Percentiles rank a stretch among this genome's conserved stretches.
phyloP scores from a whole-genome alignment of 2,329 filamentous ascomycete genomes.

The Epichloe brachyelytri region DNA sequence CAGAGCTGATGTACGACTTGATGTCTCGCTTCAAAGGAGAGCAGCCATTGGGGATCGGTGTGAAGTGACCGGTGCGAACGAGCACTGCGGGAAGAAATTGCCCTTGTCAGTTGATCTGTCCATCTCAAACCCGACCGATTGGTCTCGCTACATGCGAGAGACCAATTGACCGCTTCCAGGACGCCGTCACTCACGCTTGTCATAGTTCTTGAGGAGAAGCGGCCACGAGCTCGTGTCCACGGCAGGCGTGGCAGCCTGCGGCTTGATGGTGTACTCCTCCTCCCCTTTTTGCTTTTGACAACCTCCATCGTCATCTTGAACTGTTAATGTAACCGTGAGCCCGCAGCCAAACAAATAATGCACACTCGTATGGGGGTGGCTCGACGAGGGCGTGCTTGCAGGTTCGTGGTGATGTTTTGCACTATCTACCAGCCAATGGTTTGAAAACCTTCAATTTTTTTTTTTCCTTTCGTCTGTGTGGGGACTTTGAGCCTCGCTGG shows the following conservation, averaged over 20 bases:
- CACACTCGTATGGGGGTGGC: constrained; percentile 10
- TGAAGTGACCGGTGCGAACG: constrained; percentile 91
- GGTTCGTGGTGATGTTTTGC: constrained; percentile 8
- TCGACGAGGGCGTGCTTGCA: constrained; percentile 10
- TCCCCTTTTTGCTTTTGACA: constrained; percentile 30
- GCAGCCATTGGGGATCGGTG: constrained; percentile 87
- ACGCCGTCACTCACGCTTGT: constrained; percentile 54
- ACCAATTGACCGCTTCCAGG: not conserved
- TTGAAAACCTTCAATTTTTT: constrained; percentile 11
- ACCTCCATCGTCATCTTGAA: constrained; percentile 35
- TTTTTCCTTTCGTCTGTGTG: constrained; percentile 9
- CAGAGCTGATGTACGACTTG: constrained; percentile 92
- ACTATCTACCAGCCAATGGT: constrained; percentile 6
- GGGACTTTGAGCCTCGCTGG: constrained; percentile 7
- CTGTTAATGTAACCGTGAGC: constrained; percentile 7
- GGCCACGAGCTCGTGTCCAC: constrained; percentile 87
- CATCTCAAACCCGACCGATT: not conserved
- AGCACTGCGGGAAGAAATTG: constrained; percentile 45
- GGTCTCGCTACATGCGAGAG: not conserved
- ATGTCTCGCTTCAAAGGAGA: constrained; percentile 86
- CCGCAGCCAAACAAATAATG: constrained; percentile 6
- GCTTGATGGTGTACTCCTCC: constrained; percentile 81
- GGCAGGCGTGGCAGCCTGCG: constrained; percentile 63
- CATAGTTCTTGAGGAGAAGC: constrained; percentile 89
- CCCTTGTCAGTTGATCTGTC: constrained; percentile 5